Conservation (phyloP, 768 basidiomycete species). For the Tylopilus sp. region DNA sequence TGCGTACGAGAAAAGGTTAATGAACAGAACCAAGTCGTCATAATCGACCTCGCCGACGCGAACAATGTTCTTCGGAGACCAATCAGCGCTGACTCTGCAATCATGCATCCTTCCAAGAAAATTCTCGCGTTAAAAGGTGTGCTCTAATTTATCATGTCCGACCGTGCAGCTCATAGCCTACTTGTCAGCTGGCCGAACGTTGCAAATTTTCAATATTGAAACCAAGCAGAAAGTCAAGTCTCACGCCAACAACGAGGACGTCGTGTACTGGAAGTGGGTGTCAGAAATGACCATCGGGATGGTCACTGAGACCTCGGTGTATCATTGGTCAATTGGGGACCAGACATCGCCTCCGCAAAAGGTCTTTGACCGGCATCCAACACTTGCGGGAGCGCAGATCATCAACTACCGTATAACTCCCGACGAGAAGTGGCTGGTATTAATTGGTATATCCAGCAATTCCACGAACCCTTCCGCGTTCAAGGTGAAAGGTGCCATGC, state of each 20-base stretch:
- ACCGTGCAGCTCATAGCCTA: conserved; percentile 1
- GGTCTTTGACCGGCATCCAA: conserved; percentile 94
- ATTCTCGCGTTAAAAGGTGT: conserved; percentile 91
- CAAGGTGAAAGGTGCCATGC: conserved; percentile 99
- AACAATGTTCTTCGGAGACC: conserved; percentile 96
- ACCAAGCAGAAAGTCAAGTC: conserved; percentile 98
- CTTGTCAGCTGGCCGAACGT: conserved; percentile 76
- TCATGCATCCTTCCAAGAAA: conserved; percentile 97
- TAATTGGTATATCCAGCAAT: conserved; percentile 93
- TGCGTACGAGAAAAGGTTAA: conserved; percentile 95
- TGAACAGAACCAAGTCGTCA: conserved; percentile 97
- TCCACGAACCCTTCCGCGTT: conserved; percentile 91
- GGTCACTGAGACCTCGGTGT: conserved; percentile 91
- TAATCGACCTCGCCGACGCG: conserved; percentile 95
- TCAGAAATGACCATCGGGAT: conserved; percentile 88
- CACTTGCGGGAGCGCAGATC: conserved; percentile 92
- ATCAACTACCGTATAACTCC: conserved; percentile 94
- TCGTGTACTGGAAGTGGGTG: conserved; percentile 99
- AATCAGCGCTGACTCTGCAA: conserved; percentile 97
- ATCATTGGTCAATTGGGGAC: conserved; percentile 84
- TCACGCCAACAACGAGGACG: conserved; percentile 88
- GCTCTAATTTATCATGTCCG: background rate
- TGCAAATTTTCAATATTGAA: conserved; percentile 98
- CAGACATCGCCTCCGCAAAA: conserved; percentile 80
- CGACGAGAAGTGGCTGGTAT: conserved; percentile 97